Base-by-base conservation (phyloP, 495 filamentous ascomycete genomes). In the Margaritispora aquatica region DNA sequence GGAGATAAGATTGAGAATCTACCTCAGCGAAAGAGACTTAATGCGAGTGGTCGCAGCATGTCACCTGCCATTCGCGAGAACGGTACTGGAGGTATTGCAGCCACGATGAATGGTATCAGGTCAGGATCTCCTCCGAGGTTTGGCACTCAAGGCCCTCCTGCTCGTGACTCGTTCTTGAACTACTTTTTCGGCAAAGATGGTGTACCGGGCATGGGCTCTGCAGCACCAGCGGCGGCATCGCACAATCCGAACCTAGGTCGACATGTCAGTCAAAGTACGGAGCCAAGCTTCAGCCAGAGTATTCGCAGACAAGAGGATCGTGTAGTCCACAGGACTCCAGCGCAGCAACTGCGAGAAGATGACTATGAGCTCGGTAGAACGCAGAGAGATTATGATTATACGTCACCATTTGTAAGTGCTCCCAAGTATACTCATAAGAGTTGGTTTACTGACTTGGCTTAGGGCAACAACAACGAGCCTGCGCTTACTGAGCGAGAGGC, bases 111-210 rank as follows among this genome's bases (percentile, higher is more conserved):
- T 66, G 87, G 88, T 11, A 67, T 65, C 38, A 80, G 88, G 38
- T 76, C 84, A 20, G 72, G 74, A 51, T 86, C 88, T 22, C 87
- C 88, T 24, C 75, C 81, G 9, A 76, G 77, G 57, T 85, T 85
- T 51, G 77, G 77, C 66, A 69, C 69, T 15, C 78, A 77, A 57
- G 67, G 68, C 2, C 75, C 80, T 44, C 77, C 73, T 50, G 77
- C 78, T 47, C 84, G 86, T 41, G 95, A 97, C 74, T 93, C 91
- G 0, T 98, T 98, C 75, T 71, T 98, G 54, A 97, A 92, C 70
- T 98, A 97, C 70, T 98, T 98, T 76, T 98, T 98, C 66, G 92
- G 94, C 52, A 96, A 97, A 64, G 93, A 97, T 62, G 90, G 89
- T 13, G 64, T 58, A 9, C 65, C 61, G n/a, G 66, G 80, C 41